phyloP scores from a whole-genome alignment of 345 rosid species.

The Rhizophora mangle region DNA sequence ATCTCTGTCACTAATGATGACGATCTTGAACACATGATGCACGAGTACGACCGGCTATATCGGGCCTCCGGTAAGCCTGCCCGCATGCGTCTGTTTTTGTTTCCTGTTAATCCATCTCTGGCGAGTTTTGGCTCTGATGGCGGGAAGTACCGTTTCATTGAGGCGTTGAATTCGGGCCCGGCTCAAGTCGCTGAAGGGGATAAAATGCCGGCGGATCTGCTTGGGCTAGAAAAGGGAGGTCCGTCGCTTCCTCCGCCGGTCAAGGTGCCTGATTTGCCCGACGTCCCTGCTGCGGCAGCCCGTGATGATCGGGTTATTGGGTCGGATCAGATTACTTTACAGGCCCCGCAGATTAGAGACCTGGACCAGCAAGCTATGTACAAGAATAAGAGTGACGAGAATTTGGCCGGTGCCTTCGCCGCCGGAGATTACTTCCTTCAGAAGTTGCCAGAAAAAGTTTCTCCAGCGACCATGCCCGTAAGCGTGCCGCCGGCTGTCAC shows the following conservation, averaged over 20 bases:
- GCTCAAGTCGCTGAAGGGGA: slow-evolving; percentile 28
- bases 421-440: slow-evolving; percentile 41
- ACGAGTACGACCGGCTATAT: slow-evolving; percentile 75
- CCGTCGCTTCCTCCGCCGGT: slow-evolving; percentile 26
- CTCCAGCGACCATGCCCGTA: slow-evolving; percentile 15
- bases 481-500: slow-evolving; percentile 26
- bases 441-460: slow-evolving; percentile 43
- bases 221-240: slow-evolving; percentile 57
- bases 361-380: slow-evolving; percentile 38
- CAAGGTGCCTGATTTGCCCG: slow-evolving; percentile 25
- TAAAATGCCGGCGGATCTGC: slow-evolving; percentile 31
- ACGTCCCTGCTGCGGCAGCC: slow-evolving; percentile 18
- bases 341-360: slow-evolving; percentile 63
- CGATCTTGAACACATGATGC: slow-evolving; percentile 93
- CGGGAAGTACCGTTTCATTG: slow-evolving; percentile 59
- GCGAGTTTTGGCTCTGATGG: slow-evolving; percentile 51
- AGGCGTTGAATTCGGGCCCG: slow-evolving; percentile 59
- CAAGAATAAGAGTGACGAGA: slow-evolving; percentile 47
- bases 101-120: slow-evolving; percentile 39
- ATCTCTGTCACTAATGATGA: slow-evolving; percentile 91
- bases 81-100: slow-evolving; percentile 78
- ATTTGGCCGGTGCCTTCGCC: slow-evolving; percentile 32
- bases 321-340: slow-evolving; percentile 46
- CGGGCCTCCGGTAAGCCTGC: slow-evolving; percentile 77
- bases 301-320: slow-evolving; percentile 38